These are phyloP conservation scores for Physcomitrellopsis africana DNA, from an alignment of 225 moss, liverwort and hornwort species.

Conservation along the genomic window DNA sequence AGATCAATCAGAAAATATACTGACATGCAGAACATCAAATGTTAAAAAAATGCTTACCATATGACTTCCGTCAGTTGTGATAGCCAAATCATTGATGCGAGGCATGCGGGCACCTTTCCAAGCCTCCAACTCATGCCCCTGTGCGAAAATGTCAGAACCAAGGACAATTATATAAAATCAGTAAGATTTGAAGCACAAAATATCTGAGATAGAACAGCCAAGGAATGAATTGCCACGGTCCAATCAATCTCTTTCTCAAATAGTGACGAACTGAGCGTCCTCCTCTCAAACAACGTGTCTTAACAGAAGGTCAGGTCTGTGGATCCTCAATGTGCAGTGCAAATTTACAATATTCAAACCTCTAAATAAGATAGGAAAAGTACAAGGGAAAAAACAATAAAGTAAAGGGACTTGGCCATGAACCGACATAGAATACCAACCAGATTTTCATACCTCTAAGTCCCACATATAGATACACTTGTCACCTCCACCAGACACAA, in stretches of 20 bases:
- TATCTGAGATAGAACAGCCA: constrained; percentile 5
- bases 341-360: background rate
- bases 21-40: background rate
- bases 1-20: constrained; percentile 11
- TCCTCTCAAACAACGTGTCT: constrained; percentile 1
- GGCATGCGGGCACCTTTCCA: constrained; percentile 98
- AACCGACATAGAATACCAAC: constrained; percentile 12
- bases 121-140: constrained; percentile 90
- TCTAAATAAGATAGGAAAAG: background rate
- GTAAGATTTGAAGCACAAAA: constrained; percentile 17
- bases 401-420: constrained; percentile 2
- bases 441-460: constrained; percentile 58
- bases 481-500: constrained; percentile 94
- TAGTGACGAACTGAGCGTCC: background rate
- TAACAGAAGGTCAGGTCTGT: constrained; percentile 13
- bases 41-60: constrained; percentile 58
- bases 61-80: constrained; percentile 88
- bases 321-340: constrained; percentile 4
- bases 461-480: constrained; percentile 99
- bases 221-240: constrained; percentile 7
- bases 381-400: constrained; percentile 10
- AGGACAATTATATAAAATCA: constrained; percentile 15
- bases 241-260: background rate
- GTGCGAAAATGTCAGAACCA: constrained; percentile 19
- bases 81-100: constrained; percentile 91